These are phyloP conservation scores for Pythium rhizo-oryzae DNA, from an alignment of 352 stramenopile genomes.

Conservation along the genomic window DNA sequence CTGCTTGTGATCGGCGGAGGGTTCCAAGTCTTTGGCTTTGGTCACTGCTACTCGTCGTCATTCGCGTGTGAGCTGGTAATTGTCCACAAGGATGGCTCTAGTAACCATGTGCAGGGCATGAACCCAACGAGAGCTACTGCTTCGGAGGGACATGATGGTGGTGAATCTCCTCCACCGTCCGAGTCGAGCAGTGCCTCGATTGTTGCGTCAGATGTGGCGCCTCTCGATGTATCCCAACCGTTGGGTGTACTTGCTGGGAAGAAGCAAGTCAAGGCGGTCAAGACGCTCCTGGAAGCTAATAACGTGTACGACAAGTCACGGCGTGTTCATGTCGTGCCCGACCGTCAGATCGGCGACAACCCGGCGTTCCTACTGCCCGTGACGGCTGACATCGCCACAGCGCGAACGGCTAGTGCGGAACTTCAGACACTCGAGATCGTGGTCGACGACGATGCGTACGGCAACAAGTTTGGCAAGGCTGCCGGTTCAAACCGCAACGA, in stretches of 20 bases:
- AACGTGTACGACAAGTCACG: conserved; percentile 82
- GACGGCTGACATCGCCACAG: conserved; percentile 37
- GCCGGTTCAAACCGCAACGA: conserved; percentile 78
- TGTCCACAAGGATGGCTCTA: conserved; percentile 21
- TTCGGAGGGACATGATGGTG: not conserved
- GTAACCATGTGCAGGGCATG: not conserved
- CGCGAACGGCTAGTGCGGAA: conserved; percentile 30
- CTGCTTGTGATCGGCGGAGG: conserved; percentile 66
- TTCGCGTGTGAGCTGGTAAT: conserved; percentile 61
- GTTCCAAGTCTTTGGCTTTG: conserved; percentile 88
- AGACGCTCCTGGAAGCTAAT: conserved; percentile 66
- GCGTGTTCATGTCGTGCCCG: conserved; percentile 55
- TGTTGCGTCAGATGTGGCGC: not conserved
- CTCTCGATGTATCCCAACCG: conserved; percentile 13
- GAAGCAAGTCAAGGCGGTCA: conserved; percentile 73
- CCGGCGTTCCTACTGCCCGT: conserved; percentile 73
- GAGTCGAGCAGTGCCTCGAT: not conserved
- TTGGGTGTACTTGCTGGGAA: conserved; percentile 53
- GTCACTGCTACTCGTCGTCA: conserved; percentile 71
- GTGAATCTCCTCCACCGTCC: conserved; percentile 4
- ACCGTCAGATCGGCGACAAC: conserved; percentile 16
- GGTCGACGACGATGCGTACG: conserved; percentile 59
- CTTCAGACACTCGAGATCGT: conserved; percentile 46
- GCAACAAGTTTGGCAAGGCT: conserved; percentile 78
- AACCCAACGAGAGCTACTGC: not conserved